These are phyloP conservation scores for Cenchrus americanus DNA, from an alignment of 176 grass and related monocot species.

Conservation along the genomic window DNA sequence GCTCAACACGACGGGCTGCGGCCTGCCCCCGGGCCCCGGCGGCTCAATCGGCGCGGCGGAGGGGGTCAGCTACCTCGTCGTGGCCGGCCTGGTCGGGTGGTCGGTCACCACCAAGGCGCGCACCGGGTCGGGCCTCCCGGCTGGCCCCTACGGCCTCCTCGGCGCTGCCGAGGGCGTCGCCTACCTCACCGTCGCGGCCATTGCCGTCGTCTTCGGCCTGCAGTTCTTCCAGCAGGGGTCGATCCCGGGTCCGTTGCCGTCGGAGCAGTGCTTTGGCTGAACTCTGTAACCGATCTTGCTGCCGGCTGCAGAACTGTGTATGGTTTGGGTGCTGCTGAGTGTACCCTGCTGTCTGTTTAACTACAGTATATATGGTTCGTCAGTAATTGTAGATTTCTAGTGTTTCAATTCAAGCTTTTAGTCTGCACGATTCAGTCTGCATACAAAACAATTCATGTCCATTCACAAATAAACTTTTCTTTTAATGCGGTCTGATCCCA, in stretches of 20 bases:
- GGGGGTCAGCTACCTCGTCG: slow-evolving; percentile 78
- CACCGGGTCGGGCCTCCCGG: slow-evolving; percentile 74
- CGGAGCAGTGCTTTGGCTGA: slow-evolving; percentile 78
- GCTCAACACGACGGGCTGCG: slow-evolving; percentile 74
- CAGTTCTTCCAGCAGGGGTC: slow-evolving; percentile 71
- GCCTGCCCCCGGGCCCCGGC: slow-evolving; percentile 70
- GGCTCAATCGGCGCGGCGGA: slow-evolving; percentile 74
- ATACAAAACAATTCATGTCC: not conserved
- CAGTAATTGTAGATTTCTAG: not conserved
- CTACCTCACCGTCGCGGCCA: slow-evolving; percentile 55
- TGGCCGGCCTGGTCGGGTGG: slow-evolving; percentile 72
- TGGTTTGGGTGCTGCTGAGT: not conserved
- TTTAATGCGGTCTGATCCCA: not conserved
- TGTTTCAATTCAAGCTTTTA: not conserved
- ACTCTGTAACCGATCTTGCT: not conserved
- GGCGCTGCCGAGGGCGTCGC: slow-evolving; percentile 80
- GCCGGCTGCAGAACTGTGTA: not conserved
- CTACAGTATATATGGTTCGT: not conserved
- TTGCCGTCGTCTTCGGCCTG: slow-evolving; percentile 66
- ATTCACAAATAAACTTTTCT: not conserved
- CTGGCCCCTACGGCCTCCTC: slow-evolving; percentile 68
- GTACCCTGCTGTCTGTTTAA: not conserved
- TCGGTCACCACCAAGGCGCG: slow-evolving; percentile 74
- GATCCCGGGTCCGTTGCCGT: slow-evolving; percentile 68
- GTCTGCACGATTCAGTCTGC: no score